These are phyloP conservation scores for Conoideocrella luteorostrata DNA, from an alignment of 2,329 filamentous ascomycete species.

Conservation along the genomic window DNA sequence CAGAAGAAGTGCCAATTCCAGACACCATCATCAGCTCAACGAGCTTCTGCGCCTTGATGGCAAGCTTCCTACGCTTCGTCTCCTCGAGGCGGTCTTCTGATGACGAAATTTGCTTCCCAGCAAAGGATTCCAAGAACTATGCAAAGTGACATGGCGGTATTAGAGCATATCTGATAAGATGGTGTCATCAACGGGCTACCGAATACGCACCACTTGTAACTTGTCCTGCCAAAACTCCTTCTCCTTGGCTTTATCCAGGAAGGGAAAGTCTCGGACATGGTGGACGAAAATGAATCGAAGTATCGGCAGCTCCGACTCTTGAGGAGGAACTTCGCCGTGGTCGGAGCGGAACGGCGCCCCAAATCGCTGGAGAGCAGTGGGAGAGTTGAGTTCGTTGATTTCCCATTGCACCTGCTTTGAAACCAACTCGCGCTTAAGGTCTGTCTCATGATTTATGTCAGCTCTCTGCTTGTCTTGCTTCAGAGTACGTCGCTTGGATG, in stretches of 20 bases:
- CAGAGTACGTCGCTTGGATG: not conserved
- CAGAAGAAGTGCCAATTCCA: slow-evolving; percentile 87
- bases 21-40: slow-evolving; percentile 99
- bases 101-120: slow-evolving; percentile 92
- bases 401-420: slow-evolving; percentile 84
- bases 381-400: slow-evolving; percentile 87
- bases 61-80: slow-evolving; percentile 88
- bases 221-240: slow-evolving; percentile 99
- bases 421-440: slow-evolving; percentile 93
- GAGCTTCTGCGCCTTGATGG: slow-evolving; percentile 87
- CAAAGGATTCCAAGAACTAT: slow-evolving; percentile 93
- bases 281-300: slow-evolving; percentile 96
- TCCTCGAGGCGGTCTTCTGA: slow-evolving; percentile 94
- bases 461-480: slow-evolving; percentile 2
- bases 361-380: slow-evolving; percentile 89
- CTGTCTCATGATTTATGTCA: slow-evolving; percentile 37
- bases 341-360: slow-evolving; percentile 93
- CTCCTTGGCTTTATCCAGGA: slow-evolving; percentile 91
- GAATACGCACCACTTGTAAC: slow-evolving; percentile 71
- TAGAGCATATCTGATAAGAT: not conserved
- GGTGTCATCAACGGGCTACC: not conserved
- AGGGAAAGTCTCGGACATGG: slow-evolving; percentile 96
- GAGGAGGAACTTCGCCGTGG: slow-evolving; percentile 82
- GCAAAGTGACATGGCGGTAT: not conserved
- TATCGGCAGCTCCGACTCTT: slow-evolving; percentile 90